phyloP scores from a whole-genome alignment of 495 filamentous ascomycete genomes.

The Neurospora sp. region DNA sequence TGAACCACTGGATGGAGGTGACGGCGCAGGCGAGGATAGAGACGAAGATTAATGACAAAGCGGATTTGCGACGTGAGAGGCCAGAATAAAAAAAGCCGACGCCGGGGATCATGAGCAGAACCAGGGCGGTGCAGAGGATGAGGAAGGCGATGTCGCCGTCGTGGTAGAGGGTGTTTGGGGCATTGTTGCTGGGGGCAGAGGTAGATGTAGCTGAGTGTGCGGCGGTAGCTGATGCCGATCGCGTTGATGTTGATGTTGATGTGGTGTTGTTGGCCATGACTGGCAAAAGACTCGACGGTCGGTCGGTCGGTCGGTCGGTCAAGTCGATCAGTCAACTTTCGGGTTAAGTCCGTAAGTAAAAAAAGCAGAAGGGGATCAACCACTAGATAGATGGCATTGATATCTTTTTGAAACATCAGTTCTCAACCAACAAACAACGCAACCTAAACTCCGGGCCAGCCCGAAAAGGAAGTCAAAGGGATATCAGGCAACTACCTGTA shows the following conservation, averaged over 20 bases:
- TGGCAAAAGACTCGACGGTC: background rate
- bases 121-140: conserved; percentile 74
- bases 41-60: conserved; percentile 88
- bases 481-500: background rate
- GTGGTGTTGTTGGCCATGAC: background rate
- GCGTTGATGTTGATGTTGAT: background rate
- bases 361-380: background rate
- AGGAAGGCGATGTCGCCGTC: conserved; percentile 84
- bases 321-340: background rate
- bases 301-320: background rate
- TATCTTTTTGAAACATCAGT: background rate
- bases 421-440: background rate
- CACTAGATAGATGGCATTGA: background rate
- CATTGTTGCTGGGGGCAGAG: conserved; percentile 20
- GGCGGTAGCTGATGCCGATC: background rate
- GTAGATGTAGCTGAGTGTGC: background rate
- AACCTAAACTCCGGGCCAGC: background rate
- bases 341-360: background rate
- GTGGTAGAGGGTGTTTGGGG: conserved; percentile 37
- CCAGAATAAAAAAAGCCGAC: conserved; percentile 98
- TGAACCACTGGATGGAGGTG: conserved; percentile 94
- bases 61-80: conserved; percentile 86
- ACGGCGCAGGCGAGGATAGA: conserved; percentile 88
- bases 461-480: background rate
- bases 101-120: conserved; percentile 94